phyloP scores from a whole-genome alignment of 306 rosid genomes.

The Fagus sylvatica region DNA sequence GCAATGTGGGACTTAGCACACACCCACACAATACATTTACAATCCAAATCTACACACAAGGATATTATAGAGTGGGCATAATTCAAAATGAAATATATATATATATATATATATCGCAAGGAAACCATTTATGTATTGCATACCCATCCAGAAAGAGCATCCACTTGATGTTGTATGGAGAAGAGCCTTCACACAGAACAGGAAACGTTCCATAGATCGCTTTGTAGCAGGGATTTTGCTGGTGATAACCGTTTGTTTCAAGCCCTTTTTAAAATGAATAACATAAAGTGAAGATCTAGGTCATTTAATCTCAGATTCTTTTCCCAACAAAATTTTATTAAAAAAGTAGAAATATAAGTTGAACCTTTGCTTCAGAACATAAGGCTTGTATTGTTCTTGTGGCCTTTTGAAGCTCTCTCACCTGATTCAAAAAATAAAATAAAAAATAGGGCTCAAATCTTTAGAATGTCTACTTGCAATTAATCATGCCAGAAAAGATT shows the following conservation, averaged over 20 bases:
- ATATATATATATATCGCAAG: background rate
- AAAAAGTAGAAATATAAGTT: background rate
- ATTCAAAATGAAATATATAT: too few species aligned
- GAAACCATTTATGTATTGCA: background rate
- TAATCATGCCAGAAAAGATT: background rate
- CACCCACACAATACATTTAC: too few species aligned
- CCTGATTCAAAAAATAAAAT: constrained; percentile 17
- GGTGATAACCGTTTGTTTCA: constrained; percentile 38
- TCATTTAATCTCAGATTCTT: background rate
- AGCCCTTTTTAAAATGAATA: constrained; percentile 27
- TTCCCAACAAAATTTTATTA: background rate
- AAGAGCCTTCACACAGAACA: constrained; percentile 45
- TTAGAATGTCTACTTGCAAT: background rate
- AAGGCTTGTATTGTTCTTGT: constrained; percentile 46
- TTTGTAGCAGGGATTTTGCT: constrained; percentile 46
- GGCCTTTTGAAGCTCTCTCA: constrained; percentile 43
- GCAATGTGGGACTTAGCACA: too few species aligned
- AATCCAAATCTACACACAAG: too few species aligned
- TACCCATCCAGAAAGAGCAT: constrained; percentile 50
- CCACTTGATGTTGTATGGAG: constrained; percentile 38
- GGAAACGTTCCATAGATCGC: constrained; percentile 45
- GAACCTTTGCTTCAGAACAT: constrained; percentile 48
- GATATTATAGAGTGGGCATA: background rate
- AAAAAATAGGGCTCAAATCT: background rate
- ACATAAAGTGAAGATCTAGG: background rate